Evolutionary conservation across 139 green algal species (phyloP), one percentile per base, ranked within the genome.

Genomic region (Yamagishiella unicocca): DNA sequence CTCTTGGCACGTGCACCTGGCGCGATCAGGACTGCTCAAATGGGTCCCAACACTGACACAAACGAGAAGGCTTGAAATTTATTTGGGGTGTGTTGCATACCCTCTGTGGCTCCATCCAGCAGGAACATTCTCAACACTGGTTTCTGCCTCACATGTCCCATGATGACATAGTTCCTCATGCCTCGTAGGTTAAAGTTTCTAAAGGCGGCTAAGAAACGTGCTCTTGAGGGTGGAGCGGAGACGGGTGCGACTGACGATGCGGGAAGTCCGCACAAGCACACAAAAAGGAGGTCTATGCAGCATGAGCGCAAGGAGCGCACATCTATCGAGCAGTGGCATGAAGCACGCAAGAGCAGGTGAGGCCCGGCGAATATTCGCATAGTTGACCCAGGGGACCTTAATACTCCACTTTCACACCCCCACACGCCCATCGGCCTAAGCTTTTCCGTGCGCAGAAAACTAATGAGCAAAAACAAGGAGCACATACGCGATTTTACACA

Each of bases 261-360:
- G 24, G 38, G 7, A 7, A 50, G 1, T 37, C 21, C 7, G 0
- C 80, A 86, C 1, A 68, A 54, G 31, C 43, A 66, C 42, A 40
- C 29, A 0, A 78, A 77, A 21, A n/a, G 80, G 31, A 72, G 80
- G 8, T 86, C 80, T n/a, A 77, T 86, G 80, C 80, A 86, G 31
- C 79, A 85, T 45, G 80, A 86, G 21, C 79, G 90, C 24, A 75
- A 88, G 45, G 54, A 78, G 62, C 71, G 90, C 4, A 86, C 90
- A 4, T 90, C 84, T 4, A 85, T 93, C 24, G 90, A 93, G 40
- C 87, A 91, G 42, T 93, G 90, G 90, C 88, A 91, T 31, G 90
- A 91, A 54, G 90, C 87, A 22, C 83, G 90, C 29, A 89, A 87
- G 22, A 74, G 42, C 58, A 90, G 90, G 90, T 91, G 40, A 2